Percentiles rank a stretch among this genome's conserved stretches.
phyloP scores from a whole-genome alignment of 805 yeast genomes.

The Yarrowia sp. region DNA sequence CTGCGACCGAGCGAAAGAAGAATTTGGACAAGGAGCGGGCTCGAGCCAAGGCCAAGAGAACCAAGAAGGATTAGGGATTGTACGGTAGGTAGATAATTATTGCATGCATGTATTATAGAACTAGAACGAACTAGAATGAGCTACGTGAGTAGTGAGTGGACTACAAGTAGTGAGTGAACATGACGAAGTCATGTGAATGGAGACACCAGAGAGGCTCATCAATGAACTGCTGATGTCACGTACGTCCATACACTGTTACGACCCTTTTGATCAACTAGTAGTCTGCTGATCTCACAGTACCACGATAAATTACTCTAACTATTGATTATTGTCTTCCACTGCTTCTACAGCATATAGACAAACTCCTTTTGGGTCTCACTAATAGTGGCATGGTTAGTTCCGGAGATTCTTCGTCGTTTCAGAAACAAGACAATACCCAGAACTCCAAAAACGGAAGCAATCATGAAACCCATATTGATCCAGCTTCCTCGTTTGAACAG shows the following conservation, averaged over 20 bases:
- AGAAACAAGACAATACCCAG: not conserved
- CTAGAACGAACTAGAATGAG: not conserved
- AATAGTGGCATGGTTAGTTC: not conserved
- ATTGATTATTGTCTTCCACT: too few species aligned
- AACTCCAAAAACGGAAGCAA: not conserved
- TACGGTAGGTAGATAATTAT: slow-evolving; percentile 14
- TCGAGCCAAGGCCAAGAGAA: slow-evolving; percentile 32
- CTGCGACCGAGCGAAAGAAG: slow-evolving; percentile 11
- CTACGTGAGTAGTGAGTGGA: not conserved
- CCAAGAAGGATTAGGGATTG: slow-evolving; percentile 14
- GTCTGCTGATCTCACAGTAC: too few species aligned
- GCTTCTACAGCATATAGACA: not conserved
- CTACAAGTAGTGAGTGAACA: too few species aligned
- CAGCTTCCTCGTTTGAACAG: not conserved
- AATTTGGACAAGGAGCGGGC: slow-evolving; percentile 26
- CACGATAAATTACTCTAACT: too few species aligned
- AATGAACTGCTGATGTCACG: too few species aligned
- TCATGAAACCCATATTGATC: slow-evolving; percentile 15
- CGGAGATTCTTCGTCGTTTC: not conserved
- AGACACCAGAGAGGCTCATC: too few species aligned
- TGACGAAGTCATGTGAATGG: too few species aligned
- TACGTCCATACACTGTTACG: too few species aligned
- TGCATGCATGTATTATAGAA: slow-evolving; percentile 28
- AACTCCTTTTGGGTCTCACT: slow-evolving; percentile 11
- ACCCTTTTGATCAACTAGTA: too few species aligned